Evolutionary conservation across 148 eudicot species (phyloP).

Genomic region (Chenopodium quinoa): DNA sequence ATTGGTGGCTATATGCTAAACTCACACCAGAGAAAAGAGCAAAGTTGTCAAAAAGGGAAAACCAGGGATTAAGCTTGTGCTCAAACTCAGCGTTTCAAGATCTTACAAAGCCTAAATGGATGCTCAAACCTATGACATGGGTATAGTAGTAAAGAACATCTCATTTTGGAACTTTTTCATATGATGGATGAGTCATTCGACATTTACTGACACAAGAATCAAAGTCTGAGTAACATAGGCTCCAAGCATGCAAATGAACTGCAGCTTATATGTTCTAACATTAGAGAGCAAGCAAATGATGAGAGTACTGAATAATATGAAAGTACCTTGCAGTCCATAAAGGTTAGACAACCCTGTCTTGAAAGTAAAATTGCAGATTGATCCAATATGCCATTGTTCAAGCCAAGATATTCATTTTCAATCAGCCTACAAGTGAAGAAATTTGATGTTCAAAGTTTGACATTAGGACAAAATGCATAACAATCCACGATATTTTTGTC

Average conservation of each 20-base stretch:
- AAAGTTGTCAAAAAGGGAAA: background rate
- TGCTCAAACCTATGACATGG: background rate
- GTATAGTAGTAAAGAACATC: too few species aligned
- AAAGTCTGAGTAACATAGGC: background rate
- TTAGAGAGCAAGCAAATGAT: background rate
- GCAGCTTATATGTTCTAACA: background rate
- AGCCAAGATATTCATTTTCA: constrained; percentile 88
- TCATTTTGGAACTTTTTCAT: background rate
- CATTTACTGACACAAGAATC: background rate
- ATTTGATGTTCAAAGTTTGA: constrained; percentile 2
- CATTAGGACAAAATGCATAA: constrained; percentile 6
- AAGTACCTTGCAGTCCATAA: constrained; percentile 95
- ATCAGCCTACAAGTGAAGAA: constrained; percentile 58
- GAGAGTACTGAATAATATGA: background rate
- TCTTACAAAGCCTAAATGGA: too few species aligned
- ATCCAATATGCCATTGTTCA: constrained; percentile 95
- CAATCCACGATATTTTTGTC: background rate
- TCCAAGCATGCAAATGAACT: background rate
- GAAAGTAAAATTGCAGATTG: constrained; percentile 95
- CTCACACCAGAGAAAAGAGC: background rate
- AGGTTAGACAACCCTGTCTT: constrained; percentile 78
- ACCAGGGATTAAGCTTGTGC: background rate
- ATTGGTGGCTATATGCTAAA: background rate
- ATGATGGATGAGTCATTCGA: background rate
- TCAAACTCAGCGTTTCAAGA: background rate